Conservation (phyloP, 1,139 yeast genomes). For the Suhomyces bokatorum region DNA sequence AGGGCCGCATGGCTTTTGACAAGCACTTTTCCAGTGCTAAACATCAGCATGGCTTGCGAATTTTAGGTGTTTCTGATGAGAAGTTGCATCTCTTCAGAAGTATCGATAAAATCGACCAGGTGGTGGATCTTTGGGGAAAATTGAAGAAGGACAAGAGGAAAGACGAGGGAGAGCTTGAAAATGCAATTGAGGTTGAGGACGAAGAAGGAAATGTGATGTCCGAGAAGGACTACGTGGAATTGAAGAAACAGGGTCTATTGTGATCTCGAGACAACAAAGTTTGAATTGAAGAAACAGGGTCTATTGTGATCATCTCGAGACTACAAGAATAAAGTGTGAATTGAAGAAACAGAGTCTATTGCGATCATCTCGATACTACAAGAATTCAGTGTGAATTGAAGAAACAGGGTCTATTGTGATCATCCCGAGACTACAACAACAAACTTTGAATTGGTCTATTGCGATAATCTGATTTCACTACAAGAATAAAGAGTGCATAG, state of each 20-base stretch:
- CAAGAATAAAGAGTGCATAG: too few species aligned
- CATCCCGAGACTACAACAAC: too few species aligned
- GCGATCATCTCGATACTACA: too few species aligned
- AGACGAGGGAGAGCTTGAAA: constrained; percentile 48
- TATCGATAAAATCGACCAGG: constrained; percentile 69
- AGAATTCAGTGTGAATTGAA: too few species aligned
- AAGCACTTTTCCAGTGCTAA: constrained; percentile 70
- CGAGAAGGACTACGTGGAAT: constrained; percentile 74
- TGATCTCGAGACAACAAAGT: too few species aligned
- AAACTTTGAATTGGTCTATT: constrained; percentile 77
- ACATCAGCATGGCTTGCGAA: constrained; percentile 73
- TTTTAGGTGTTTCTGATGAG: constrained; percentile 64
- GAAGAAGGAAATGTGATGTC: constrained; percentile 92
- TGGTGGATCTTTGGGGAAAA: constrained; percentile 54
- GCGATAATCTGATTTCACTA: too few species aligned
- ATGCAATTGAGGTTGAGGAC: constrained; percentile 82
- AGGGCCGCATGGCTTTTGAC: constrained; percentile 71
- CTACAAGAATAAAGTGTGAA: too few species aligned
- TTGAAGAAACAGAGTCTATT: constrained; percentile 81
- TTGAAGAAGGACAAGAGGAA: constrained; percentile 41
- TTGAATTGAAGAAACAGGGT: too few species aligned
- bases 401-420: not conserved
- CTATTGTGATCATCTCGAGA: not conserved
- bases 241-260: constrained; percentile 80
- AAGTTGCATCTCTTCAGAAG: constrained; percentile 55